Evolutionary conservation across 441 rosid genomes (phyloP).

Genomic region (Rhodomyrtus psidioides): DNA sequence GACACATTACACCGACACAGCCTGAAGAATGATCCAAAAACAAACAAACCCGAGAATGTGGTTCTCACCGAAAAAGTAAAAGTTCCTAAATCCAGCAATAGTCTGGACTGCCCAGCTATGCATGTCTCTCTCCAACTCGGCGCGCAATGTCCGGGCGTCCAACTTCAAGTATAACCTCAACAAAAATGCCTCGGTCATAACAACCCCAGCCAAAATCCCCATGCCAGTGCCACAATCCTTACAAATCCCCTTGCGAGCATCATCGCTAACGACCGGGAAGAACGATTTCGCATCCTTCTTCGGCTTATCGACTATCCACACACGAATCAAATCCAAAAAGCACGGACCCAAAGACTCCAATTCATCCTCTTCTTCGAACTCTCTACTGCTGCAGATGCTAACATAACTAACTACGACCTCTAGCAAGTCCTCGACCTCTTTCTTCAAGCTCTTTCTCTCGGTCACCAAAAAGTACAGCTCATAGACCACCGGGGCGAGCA

Average conservation of each 20-base stretch:
- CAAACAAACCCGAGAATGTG: constrained; percentile 15
- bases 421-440: constrained; percentile 39
- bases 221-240: constrained; percentile 26
- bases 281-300: constrained; percentile 33
- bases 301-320: constrained; percentile 48
- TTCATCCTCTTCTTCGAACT: constrained; percentile 19
- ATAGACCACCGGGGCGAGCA: constrained; percentile 53
- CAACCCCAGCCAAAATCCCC: constrained; percentile 46
- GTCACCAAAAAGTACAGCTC: constrained; percentile 25
- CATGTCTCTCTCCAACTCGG: constrained; percentile 33
- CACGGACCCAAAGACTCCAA: constrained; percentile 21
- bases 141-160: constrained; percentile 11
- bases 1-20: not conserved
- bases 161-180: constrained; percentile 51
- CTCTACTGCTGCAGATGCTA: constrained; percentile 22
- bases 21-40: constrained; percentile 18
- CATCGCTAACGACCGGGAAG: constrained; percentile 40
- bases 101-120: constrained; percentile 26
- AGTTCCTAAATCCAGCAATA: constrained; percentile 29
- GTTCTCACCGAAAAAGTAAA: constrained; percentile 1
- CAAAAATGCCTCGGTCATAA: constrained; percentile 51
- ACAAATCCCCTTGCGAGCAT: constrained; percentile 21
- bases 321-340: constrained; percentile 34
- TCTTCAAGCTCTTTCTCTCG: constrained; percentile 3
- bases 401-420: constrained; percentile 49